Percentiles rank a stretch among this genome's conserved stretches.
phyloP scores from a whole-genome alignment of 441 rosid genomes.

The Cnidoscolus chayamansa region DNA sequence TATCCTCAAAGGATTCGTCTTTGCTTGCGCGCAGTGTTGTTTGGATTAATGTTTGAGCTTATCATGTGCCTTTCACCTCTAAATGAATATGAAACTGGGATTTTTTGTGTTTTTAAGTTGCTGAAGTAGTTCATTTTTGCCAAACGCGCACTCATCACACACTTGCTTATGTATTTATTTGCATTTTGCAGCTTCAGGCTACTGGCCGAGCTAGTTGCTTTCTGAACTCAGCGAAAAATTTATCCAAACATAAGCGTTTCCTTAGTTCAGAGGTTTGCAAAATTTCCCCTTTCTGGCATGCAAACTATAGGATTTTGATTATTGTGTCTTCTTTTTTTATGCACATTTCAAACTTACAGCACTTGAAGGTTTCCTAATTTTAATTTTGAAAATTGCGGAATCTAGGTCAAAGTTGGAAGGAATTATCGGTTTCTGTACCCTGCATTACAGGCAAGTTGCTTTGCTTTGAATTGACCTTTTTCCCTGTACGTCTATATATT shows the following conservation, averaged over 20 bases:
- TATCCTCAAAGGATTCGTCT: neutral
- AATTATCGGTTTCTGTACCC: conserved; percentile 35
- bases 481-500: neutral
- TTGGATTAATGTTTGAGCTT: conserved; percentile 4
- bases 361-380: neutral
- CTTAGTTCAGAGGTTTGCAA: conserved; percentile 52
- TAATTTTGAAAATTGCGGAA: conserved; percentile 13
- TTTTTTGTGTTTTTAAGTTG: neutral
- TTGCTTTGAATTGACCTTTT: conserved; percentile 14
- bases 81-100: neutral
- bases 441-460: conserved; percentile 44
- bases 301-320: neutral
- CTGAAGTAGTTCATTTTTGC: neutral
- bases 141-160: neutral
- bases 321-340: neutral
- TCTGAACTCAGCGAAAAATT: conserved; percentile 35
- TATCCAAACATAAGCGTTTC: conserved; percentile 40
- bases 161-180: neutral
- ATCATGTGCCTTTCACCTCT: neutral
- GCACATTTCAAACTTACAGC: neutral
- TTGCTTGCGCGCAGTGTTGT: neutral
- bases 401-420: conserved; percentile 46
- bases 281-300: neutral
- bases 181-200: conserved; percentile 37
- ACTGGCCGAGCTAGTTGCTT: conserved; percentile 31